Base-by-base conservation (phyloP, 2,329 filamentous ascomycete genomes). In the Aspergillus tanneri region DNA sequence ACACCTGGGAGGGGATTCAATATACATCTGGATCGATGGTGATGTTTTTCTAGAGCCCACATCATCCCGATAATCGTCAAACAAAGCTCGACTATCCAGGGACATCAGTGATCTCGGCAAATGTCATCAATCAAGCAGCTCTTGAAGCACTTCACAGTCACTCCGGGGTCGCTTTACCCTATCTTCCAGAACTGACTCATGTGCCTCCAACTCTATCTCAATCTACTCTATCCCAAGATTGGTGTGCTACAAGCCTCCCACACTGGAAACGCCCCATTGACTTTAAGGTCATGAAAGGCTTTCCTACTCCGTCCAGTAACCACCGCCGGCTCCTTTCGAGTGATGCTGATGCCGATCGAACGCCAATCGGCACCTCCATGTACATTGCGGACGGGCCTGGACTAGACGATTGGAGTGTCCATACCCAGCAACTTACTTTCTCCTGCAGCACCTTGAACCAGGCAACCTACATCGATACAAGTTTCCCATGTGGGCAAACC, bases 71-170 rank as follows among this genome's bases (percentile, higher is more conserved):
- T 77, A 3, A 69, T 83, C 5, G 71, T 81, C 22, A 76, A 52
- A 78, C 77, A 16, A 77, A 77, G 52, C 61, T 79, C 40, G 68
- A 74, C 3, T 71, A 81, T 24, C 77, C 78, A 6, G 72, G 79
- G 30, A 72, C 73, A 21, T 74, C 74, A 52, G 66, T 76, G 37
- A 75, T 82, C 11, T 79, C 77, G 2, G 78, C 78, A 41, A 82
- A 83, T 52, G 70, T 83, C 18, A 67, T 82, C 53, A 83, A 83
- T 51, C 77, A 79, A 40, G 79, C 78, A 11, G 70, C 78, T 9
- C 74, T 81, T 24, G 72, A 73, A 40, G 75, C 77, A 66, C 68
- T 82, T 14, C 80, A 83, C 55, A 76, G 74, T 57, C 79, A 79
- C 47, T 68, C 77, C 7, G 77, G 76, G 4, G 74, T 75, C 14